Evolutionary conservation across 495 filamentous ascomycete genomes (phyloP), one percentile per base, ranked within the genome.

Genomic region (Hypoxylon subgilvum): DNA sequence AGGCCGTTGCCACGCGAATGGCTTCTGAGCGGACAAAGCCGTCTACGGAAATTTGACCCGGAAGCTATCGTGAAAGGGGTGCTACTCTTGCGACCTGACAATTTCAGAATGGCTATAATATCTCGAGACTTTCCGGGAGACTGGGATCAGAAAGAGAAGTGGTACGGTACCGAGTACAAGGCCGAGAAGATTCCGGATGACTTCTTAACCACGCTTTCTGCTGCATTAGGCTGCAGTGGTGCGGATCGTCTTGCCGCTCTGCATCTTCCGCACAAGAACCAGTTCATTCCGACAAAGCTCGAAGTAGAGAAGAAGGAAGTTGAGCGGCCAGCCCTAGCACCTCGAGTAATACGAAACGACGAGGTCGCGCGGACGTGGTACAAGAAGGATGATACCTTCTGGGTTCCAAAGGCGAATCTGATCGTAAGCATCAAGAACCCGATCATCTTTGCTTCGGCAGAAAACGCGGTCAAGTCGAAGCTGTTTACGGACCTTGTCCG

Each of bases 351-450:
- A 53, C 87, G 93, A 57, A 90, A 95, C 65, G 94, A 96, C 58
- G 82, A 88, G 14, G 74, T 84, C 6, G 84, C 88, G 1, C 86
- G 94, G 23, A 85, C 89, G n/a, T 99, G 94, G 94, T 97, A 84
- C 74, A 99, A 99, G 81, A 97, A 97, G 74, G 94, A 99, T 63
- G 94, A 99, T 64, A 90, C 85, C 0, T 99, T 97, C 75, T 99
- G 94, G 94, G 94, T 99, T 3, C 94, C 94, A 1, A 97, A 96
- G 71, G 94, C 87, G 0, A 96, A 88, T 59, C 70, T 97, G 12
- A 82, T 90, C 62, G 81, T 96, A 32, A 88, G 84, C 42, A 80
- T 95, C 58, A 84, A 89, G 55, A 96, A 88, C 50, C 88, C 91
- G 4, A 68, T 96, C 27, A 83, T 86, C 17, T 86, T 84, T 70